Base-by-base conservation (phyloP, 345 rosid genomes). In the Conringia planisiliqua region DNA sequence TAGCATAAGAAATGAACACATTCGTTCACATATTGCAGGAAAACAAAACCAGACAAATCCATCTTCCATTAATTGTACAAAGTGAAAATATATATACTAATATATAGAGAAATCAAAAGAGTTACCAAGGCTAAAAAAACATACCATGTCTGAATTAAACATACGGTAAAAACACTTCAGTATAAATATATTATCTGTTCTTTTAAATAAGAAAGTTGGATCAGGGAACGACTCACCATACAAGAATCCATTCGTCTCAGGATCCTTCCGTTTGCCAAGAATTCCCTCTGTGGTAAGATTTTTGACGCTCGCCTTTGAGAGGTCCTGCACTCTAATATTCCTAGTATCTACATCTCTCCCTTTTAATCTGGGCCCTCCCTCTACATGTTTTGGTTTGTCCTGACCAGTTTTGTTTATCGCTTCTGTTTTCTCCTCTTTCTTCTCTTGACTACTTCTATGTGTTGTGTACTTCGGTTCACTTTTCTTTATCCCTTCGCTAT, bases 251-350 rank as follows among this genome's bases (percentile, higher is more conserved):
- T 91, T 89, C 50, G 82, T 74, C 66, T 84, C 89, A 13, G 36
- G 61, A 44, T 81, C 87, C 83, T 86, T 89, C 40, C 97, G 79
- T 68, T 89, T 89, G 85, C 80, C 82, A 66, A 60, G 77, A 71
- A 75, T 80, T 70, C 63, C 86, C 73, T 82, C 79, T 26, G 54
- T 6, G 0, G 62, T 47, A 38, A 39, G 40, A 75, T 58, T 69
- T 50, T 70, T 79, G 72, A 52, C 16, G n/a, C 62, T 71, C 10
- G 56, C 26, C 46, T 10, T 67, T 44, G 73, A 20, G 61, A 44
- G 65, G 4, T 54, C 66, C 1, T 26, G 56, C 55, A 32, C 32
- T 56, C 65, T 68, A 35, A 46, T 3, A n/a, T 54, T 47, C 44
- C 40, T 54, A 56, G 47, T 56, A 73, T 52, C 75, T 60, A 62